Percentiles rank a stretch among this genome's conserved stretches.
These are phyloP conservation scores for Pyricularia grisea DNA, from an alignment of 2,329 filamentous ascomycete genomes.

Conservation along the genomic window DNA sequence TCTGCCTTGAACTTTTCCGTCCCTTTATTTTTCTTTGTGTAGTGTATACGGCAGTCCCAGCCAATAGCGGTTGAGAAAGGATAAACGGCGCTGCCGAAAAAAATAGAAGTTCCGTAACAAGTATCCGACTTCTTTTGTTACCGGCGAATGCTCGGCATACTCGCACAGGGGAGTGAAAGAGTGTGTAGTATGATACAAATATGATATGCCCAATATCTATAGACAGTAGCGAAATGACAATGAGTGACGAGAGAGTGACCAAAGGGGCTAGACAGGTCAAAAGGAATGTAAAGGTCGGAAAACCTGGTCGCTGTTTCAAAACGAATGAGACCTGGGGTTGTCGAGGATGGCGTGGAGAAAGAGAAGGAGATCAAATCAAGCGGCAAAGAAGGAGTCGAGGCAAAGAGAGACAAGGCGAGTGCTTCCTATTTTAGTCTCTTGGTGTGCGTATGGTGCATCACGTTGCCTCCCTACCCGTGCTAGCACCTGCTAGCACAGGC, in stretches of 20 bases:
- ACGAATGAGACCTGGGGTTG: background rate
- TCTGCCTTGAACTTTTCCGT: background rate
- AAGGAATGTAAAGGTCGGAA: background rate
- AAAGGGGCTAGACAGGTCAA: background rate
- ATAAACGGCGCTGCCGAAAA: background rate
- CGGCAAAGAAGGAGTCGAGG: background rate
- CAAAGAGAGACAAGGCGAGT: background rate
- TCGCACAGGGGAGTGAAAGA: background rate
- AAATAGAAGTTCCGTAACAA: background rate
- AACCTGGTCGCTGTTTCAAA: background rate
- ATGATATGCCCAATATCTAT: background rate
- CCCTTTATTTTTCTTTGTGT: background rate
- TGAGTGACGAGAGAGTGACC: background rate
- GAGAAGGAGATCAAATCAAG: background rate
- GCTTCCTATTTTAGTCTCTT: constrained; percentile 1
- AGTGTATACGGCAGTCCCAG: background rate
- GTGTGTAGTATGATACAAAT: background rate
- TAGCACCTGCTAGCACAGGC: background rate
- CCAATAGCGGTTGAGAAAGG: background rate
- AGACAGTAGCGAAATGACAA: background rate
- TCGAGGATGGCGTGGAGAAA: background rate
- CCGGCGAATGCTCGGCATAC: background rate
- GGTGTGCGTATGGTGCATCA: background rate
- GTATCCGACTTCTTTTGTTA: background rate
- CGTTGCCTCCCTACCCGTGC: background rate